A percentile compares a stretch with the other conserved stretches of the same genome.
Evolutionary conservation across 164 flowering plant species (phyloP).

Genomic region (Stephania yunnanensis): DNA sequence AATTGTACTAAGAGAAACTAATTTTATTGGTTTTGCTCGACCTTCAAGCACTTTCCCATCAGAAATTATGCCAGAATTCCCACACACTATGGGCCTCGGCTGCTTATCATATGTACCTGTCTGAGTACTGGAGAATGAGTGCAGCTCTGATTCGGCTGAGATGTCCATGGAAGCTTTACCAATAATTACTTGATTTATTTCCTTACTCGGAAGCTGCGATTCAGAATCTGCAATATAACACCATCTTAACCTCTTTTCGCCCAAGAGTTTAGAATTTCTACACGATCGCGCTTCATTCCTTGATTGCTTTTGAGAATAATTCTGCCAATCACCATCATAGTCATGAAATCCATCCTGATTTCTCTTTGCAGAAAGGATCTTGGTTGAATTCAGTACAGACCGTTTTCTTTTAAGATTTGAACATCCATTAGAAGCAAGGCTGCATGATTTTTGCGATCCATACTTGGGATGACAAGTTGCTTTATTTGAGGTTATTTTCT

Average conservation of each 20-base stretch:
- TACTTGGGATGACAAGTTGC: slow-evolving; percentile 9
- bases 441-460: slow-evolving; percentile 10
- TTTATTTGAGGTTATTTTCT: slow-evolving; percentile 9
- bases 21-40: slow-evolving; percentile 34
- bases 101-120: slow-evolving; percentile 14
- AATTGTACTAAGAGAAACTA: slow-evolving; percentile 42
- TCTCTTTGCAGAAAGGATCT: slow-evolving; percentile 24
- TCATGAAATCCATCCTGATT: slow-evolving; percentile 17
- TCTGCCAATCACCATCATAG: slow-evolving; percentile 17
- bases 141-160: slow-evolving; percentile 9
- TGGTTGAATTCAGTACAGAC: slow-evolving; percentile 23
- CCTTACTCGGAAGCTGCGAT: slow-evolving; percentile 7
- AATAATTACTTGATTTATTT: slow-evolving; percentile 12
- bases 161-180: slow-evolving; percentile 13
- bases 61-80: slow-evolving; percentile 53
- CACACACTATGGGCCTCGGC: slow-evolving; percentile 43
- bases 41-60: slow-evolving; percentile 26
- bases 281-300: slow-evolving; percentile 4
- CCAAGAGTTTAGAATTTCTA: slow-evolving; percentile 13
- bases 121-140: slow-evolving; percentile 10
- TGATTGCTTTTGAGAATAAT: slow-evolving; percentile 12
- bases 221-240: slow-evolving; percentile 9
- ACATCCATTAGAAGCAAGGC: slow-evolving; percentile 17
- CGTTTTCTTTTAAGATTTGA: slow-evolving; percentile 23
- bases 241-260: slow-evolving; percentile 22